phyloP scores from a whole-genome alignment of 306 rosid genomes.

The Cucurbita ficifolia region DNA sequence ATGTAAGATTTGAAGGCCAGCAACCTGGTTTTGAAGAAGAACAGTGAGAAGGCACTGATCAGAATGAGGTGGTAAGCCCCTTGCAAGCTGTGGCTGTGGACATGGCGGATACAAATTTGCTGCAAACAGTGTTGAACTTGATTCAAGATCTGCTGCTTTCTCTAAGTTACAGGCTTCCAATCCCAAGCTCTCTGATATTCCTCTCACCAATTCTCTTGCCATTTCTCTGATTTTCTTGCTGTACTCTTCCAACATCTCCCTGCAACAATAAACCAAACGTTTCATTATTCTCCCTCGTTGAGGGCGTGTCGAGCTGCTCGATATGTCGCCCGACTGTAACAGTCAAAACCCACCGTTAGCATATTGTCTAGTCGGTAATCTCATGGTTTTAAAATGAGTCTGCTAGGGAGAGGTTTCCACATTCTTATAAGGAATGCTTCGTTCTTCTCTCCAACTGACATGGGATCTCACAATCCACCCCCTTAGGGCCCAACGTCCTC shows the following conservation, averaged over 20 bases:
- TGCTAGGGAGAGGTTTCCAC: too few species aligned
- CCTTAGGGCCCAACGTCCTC: too few species aligned
- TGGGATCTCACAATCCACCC: too few species aligned
- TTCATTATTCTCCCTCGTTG: too few species aligned
- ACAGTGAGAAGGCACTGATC: conserved; percentile 44
- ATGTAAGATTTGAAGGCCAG: conserved; percentile 43
- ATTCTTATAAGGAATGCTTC: too few species aligned
- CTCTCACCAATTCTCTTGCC: conserved; percentile 27
- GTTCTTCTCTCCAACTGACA: too few species aligned
- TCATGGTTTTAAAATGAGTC: too few species aligned
- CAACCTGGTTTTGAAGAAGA: conserved; percentile 21
- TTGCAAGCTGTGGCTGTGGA: conserved; percentile 36
- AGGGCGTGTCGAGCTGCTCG: too few species aligned
- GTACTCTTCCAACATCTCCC: conserved; percentile 24
- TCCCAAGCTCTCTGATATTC: conserved; percentile 33
- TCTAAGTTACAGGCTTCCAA: conserved; percentile 20
- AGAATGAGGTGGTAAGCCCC: conserved; percentile 46
- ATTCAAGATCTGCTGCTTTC: conserved; percentile 10
- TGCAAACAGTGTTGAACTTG: conserved; percentile 19
- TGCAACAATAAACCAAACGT: background rate
- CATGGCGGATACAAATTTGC: conserved; percentile 45
- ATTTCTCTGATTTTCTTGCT: conserved; percentile 12
- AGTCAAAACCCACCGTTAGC: too few species aligned
- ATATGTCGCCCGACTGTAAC: too few species aligned
- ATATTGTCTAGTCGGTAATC: too few species aligned